Conservation (phyloP, 768 basidiomycete genomes). For the Xanthoconium purpureum region DNA sequence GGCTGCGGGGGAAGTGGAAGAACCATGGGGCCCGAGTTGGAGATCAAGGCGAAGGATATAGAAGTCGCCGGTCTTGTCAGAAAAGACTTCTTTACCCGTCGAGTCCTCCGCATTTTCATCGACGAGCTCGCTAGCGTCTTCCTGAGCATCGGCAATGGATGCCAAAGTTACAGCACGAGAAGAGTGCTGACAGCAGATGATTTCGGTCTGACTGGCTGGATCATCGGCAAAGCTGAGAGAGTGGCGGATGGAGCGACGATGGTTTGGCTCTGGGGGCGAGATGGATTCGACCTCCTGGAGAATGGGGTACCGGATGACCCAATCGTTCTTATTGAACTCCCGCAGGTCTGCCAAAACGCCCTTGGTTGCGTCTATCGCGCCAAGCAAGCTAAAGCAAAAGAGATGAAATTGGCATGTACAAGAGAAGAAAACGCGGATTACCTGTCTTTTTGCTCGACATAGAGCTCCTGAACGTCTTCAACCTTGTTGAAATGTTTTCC, state of each 20-base stretch:
- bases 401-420: background rate
- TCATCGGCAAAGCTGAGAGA: conserved; percentile 87
- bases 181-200: conserved; percentile 53
- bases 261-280: conserved; percentile 26
- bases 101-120: conserved; percentile 23
- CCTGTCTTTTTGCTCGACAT: conserved; percentile 74
- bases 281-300: conserved; percentile 44
- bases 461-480: conserved; percentile 75
- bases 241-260: conserved; percentile 50
- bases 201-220: conserved; percentile 61
- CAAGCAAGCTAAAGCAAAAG: conserved; percentile 43
- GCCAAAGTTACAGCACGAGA: conserved; percentile 60
- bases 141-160: conserved; percentile 47
- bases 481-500: conserved; percentile 46
- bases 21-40: conserved; percentile 75
- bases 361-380: conserved; percentile 73
- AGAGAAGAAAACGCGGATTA: conserved; percentile 33
- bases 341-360: conserved; percentile 66
- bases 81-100: conserved; percentile 36
- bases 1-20: conserved; percentile 56
- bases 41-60: conserved; percentile 90
- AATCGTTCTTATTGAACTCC: conserved; percentile 79
- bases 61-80: conserved; percentile 59
- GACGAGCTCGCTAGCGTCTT: conserved; percentile 15
- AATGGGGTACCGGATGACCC: conserved; percentile 88